These are phyloP conservation scores for Centaurea solstitialis DNA, from an alignment of 129 eudicot genomes.

Conservation along the genomic window DNA sequence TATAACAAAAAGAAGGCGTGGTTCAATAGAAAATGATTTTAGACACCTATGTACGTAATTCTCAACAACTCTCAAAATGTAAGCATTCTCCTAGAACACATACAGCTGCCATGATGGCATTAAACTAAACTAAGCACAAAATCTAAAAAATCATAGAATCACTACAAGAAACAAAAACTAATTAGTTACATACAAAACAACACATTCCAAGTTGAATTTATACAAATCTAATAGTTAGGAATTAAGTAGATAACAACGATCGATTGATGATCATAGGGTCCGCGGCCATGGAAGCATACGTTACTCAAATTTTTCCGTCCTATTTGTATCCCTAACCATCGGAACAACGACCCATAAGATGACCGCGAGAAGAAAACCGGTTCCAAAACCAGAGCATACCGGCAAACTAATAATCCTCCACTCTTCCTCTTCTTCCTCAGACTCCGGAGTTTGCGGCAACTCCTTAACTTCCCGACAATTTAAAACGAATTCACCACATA, in stretches of 20 bases:
- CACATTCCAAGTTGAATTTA: background rate
- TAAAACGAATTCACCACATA: conserved; percentile 42
- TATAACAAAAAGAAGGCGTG: too few species aligned
- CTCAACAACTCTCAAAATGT: background rate
- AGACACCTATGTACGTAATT: too few species aligned
- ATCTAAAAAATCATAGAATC: background rate
- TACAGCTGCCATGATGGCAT: background rate
- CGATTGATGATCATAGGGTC: background rate
- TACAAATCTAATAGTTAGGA: background rate
- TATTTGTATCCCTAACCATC: too few species aligned
- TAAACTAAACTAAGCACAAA: background rate
- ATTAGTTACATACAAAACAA: conserved; percentile 11
- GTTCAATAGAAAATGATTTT: too few species aligned
- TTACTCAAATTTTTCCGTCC: conserved; percentile 24
- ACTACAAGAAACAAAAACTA: background rate
- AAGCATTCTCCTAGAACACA: conserved; percentile 15
- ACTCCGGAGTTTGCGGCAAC: conserved; percentile 4
- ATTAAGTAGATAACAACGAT: background rate
- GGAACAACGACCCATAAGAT: too few species aligned
- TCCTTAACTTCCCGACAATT: conserved; percentile 6
- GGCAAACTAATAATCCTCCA: too few species aligned
- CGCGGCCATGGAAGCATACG: background rate
- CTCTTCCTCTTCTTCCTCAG: background rate
- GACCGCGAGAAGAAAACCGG: too few species aligned
- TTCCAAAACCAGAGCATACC: too few species aligned